These are phyloP conservation scores for Cryptosporidium meleagridis DNA, from an alignment of 169 alveolate genomes.

Conservation along the genomic window DNA sequence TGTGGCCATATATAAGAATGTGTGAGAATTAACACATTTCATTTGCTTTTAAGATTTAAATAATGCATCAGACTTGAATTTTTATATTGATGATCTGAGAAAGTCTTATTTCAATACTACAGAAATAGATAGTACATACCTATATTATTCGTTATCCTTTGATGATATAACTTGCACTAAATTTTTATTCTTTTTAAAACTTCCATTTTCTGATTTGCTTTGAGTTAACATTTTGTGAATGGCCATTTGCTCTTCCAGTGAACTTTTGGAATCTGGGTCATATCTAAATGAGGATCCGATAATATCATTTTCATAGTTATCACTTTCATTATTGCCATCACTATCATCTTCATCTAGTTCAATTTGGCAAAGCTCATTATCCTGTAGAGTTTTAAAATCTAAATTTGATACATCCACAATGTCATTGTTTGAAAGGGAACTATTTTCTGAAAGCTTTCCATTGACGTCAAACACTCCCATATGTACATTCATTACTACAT, in stretches of 20 bases:
- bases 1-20: background rate
- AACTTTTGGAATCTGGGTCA: background rate
- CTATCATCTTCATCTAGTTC: background rate
- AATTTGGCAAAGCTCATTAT: background rate
- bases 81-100: background rate
- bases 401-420: conserved; percentile 25
- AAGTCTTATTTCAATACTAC: no score
- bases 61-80: background rate
- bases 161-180: conserved; percentile 46
- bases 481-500: conserved; percentile 67
- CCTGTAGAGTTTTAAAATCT: background rate
- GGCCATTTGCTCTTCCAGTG: background rate
- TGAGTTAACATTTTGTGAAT: conserved; percentile 4
- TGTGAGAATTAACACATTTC: background rate
- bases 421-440: background rate
- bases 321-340: background rate
- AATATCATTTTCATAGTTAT: background rate
- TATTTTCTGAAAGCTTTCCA: conserved; percentile 25
- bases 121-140: background rate
- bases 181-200: background rate
- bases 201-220: background rate
- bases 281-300: background rate
- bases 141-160: background rate
- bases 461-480: conserved; percentile 62
- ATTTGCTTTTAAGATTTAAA: background rate